Evolutionary conservation across 768 basidiomycete genomes (phyloP).

Genomic region (Mycena latifolia): DNA sequence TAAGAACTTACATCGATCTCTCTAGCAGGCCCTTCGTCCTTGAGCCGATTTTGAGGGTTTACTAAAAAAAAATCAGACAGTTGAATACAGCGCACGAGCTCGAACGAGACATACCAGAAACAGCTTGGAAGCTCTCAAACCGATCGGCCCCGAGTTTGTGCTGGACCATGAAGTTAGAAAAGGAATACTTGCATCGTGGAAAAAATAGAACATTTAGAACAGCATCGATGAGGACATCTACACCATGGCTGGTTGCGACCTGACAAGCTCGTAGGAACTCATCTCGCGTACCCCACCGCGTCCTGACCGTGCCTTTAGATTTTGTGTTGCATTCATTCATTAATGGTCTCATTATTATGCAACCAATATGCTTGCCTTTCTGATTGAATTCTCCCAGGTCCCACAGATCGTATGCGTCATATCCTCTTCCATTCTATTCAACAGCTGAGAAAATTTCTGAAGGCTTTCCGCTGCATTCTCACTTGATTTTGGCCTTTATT

Average conservation of each 20-base stretch:
- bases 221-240: slow-evolving; percentile 87
- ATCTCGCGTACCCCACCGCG: slow-evolving; percentile 91
- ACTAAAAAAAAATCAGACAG: too few species aligned
- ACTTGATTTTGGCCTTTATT: slow-evolving; percentile 82
- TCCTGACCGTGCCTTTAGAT: slow-evolving; percentile 55
- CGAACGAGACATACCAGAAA: slow-evolving; percentile 53
- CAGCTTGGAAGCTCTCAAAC: slow-evolving; percentile 74
- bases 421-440: slow-evolving; percentile 76
- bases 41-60: slow-evolving; percentile 65
- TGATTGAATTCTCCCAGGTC: slow-evolving; percentile 89
- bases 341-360: too few species aligned
- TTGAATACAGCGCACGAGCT: too few species aligned
- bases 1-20: slow-evolving; percentile 71
- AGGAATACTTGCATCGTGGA: slow-evolving; percentile 21
- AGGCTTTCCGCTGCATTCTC: slow-evolving; percentile 27
- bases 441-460: slow-evolving; percentile 5
- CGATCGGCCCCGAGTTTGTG: slow-evolving; percentile 91
- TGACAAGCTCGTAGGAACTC: slow-evolving; percentile 80
- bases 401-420: slow-evolving; percentile 93
- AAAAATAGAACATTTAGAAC: slow-evolving; percentile 80
- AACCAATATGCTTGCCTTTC: slow-evolving; percentile 59
- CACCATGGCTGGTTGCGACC: slow-evolving; percentile 73
- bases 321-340: background rate
- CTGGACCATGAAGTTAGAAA: slow-evolving; percentile 48
- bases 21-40: slow-evolving; percentile 66